These are phyloP conservation scores for Thozetella sp. DNA, from an alignment of 495 filamentous ascomycete species.

Conservation along the genomic window DNA sequence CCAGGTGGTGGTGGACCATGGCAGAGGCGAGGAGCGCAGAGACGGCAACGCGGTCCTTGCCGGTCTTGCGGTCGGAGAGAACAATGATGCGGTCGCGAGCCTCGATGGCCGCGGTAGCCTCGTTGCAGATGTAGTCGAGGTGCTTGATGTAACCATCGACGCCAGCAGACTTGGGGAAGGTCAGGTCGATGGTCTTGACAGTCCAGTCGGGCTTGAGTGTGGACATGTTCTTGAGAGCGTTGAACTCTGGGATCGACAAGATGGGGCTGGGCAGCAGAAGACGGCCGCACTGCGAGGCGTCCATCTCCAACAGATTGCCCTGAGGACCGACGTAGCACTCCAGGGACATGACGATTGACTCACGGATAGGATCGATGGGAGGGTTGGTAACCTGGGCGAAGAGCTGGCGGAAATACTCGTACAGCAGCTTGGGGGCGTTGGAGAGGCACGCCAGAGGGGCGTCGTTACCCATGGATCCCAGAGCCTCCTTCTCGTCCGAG, in stretches of 20 bases:
- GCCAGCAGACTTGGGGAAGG: constrained; percentile 88
- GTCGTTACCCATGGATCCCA: constrained; percentile 99
- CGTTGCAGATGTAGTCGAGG: constrained; percentile 86
- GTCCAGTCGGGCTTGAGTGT: constrained; percentile 80
- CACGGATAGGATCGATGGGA: constrained; percentile 96
- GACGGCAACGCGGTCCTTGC: constrained; percentile 80
- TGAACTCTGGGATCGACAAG: constrained; percentile 90
- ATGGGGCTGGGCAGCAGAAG: constrained; percentile 89
- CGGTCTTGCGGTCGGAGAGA: constrained; percentile 88
- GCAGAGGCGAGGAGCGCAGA: constrained; percentile 90
- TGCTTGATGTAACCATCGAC: constrained; percentile 85
- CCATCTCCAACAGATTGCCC: constrained; percentile 96
- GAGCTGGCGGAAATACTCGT: constrained; percentile 98
- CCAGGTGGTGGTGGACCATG: constrained; percentile 96
- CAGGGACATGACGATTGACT: constrained; percentile 98
- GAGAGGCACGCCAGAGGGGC: constrained; percentile 92
- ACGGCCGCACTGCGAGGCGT: constrained; percentile 83
- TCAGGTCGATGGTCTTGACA: constrained; percentile 93
- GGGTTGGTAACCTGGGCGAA: constrained; percentile 99
- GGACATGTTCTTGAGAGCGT: constrained; percentile 80
- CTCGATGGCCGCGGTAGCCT: constrained; percentile 82
- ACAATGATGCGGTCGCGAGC: constrained; percentile 86
- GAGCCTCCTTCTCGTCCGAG: constrained; percentile 97
- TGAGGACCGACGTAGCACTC: constrained; percentile 98
- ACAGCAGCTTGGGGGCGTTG: constrained; percentile 85